Base-by-base conservation (phyloP, 495 filamentous ascomycete genomes). In the Evansstolkia leycettana region DNA sequence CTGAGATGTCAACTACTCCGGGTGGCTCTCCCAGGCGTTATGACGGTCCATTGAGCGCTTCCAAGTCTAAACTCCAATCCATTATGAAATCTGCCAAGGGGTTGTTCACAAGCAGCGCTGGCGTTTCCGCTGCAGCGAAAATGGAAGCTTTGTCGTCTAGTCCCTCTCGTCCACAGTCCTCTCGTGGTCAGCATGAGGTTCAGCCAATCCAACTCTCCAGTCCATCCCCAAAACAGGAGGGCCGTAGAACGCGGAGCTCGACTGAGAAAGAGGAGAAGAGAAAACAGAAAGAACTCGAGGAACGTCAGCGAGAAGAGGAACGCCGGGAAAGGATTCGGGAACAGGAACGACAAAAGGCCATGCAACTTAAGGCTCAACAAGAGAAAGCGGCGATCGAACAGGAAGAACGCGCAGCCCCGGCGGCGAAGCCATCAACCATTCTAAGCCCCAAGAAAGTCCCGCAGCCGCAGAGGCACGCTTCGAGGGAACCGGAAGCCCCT, bases 51-150 rank as follows among this genome's bases (percentile, higher is more conserved):
- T 54, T 93, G 17, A 93, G 84, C 51, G 82, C 86, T 31, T 86
- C 87, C 12, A 94, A 92, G 60, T 80, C 76, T 43, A 86, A 82
- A 51, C 60, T 94, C 23, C 85, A 85, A 27, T 90, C 86, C 7
- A 84, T 92, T 35, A 65, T 94, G 42, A 84, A 84, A 52, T 81
- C 80, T 24, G 86, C 86, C 10, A 86, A 81, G 50, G 83, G 78
- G 12, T 69, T 92, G 28, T 80, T 93, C 40, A 80, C 79, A 11
- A 88, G 76, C 39, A 84, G 82, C 46, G 85, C 82, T 16, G 75
- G 78, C 31, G 65, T 81, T 31, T 85, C 79, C 47, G 82, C 81
- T 15, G 79, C 86, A 37, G 77, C 79, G 6, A 86, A 81, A 48
- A 57, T 79, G 31, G 75, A 80, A 38, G 58, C 62, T 9, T 73